Evolutionary conservation across 2,329 filamentous ascomycete genomes (phyloP).

Genomic region (Xylariaceae sp.): DNA sequence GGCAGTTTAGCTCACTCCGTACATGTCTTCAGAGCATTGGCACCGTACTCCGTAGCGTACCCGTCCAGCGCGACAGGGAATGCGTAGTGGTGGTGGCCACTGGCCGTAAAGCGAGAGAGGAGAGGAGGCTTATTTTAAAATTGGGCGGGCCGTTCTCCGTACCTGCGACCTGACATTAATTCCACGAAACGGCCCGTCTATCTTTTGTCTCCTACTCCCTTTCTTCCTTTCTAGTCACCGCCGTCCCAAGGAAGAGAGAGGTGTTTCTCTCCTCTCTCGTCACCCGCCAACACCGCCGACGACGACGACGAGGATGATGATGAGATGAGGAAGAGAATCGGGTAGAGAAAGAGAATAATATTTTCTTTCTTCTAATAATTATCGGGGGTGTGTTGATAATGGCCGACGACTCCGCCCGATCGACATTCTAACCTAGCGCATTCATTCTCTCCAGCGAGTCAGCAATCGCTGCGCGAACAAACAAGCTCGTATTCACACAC

Average conservation of each 20-base stretch:
- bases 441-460: conserved; percentile 25
- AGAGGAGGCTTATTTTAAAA: conserved; percentile 30
- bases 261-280: conserved; percentile 6
- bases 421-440: conserved; percentile 29
- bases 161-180: too few species aligned
- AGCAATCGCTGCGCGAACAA: conserved; percentile 26
- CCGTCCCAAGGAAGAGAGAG: too few species aligned
- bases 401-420: conserved; percentile 30
- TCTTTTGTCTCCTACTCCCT: conserved; percentile 1
- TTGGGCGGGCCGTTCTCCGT: too few species aligned
- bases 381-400: conserved; percentile 25
- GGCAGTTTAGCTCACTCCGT: conserved; percentile 6
- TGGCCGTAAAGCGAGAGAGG: conserved; percentile 10
- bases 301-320: conserved; percentile 27
- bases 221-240: conserved; percentile 11
- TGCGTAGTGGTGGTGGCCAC: conserved; percentile 7
- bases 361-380: too few species aligned
- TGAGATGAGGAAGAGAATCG: conserved; percentile 18
- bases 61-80: too few species aligned
- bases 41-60: neutral
- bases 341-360: conserved; percentile 8
- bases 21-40: neutral
- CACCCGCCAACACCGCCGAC: conserved; percentile 21
- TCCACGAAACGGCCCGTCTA: too few species aligned
- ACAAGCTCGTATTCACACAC: conserved; percentile 33